Base-by-base conservation (phyloP, 495 filamentous ascomycete species). In the Saxophila tyrrhenica region DNA sequence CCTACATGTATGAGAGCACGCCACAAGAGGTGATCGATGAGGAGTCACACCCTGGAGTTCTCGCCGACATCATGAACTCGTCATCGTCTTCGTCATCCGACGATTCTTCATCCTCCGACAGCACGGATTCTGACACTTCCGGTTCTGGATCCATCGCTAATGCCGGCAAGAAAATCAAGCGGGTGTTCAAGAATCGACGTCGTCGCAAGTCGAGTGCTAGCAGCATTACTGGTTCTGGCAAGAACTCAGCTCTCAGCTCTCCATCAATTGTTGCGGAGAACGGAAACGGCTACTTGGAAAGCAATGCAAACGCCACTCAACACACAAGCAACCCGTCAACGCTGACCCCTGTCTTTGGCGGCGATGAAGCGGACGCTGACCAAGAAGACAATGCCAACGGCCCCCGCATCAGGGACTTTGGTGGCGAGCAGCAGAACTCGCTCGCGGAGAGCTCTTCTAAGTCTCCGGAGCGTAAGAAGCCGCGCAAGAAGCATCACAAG, bases 1-100 rank as follows among this genome's bases (percentile, higher is more conserved):
- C 86, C 2, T 94, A 94, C 67, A 82, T 95, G 67, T 95, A 94
- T 60, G 85, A 85, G 55, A 90, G 87, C 61, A 92, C 85, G 8
- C 89, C 89, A 13, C 87, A 94, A 64, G 80, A 86, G 55, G 83
- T 91, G 45, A 89, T 94, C 56, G 89, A 95, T 56, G 85, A 91
- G 65, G 86, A 92, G 63, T 82, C 86, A 0, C 83, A 86, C 47
- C 89, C 89, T 2, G 89, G 89, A 52, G 78, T 91, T 0, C 73
- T 89, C n/a, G 84, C 84, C 9, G 83, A 85, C 23, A 85, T 89
- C 62, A 74, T 94, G 65, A 80, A 86, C 59, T 77, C 75, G 17
- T 86, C 82, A 0, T 70, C 77, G 50, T 73, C 76, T 54, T 75
- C 79, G 8, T 70, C 61, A 63, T 76, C 63, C 54, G 73, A 77